Conservation (phyloP, 2,329 filamentous ascomycete species). For the Cercospora nicotianae region DNA sequence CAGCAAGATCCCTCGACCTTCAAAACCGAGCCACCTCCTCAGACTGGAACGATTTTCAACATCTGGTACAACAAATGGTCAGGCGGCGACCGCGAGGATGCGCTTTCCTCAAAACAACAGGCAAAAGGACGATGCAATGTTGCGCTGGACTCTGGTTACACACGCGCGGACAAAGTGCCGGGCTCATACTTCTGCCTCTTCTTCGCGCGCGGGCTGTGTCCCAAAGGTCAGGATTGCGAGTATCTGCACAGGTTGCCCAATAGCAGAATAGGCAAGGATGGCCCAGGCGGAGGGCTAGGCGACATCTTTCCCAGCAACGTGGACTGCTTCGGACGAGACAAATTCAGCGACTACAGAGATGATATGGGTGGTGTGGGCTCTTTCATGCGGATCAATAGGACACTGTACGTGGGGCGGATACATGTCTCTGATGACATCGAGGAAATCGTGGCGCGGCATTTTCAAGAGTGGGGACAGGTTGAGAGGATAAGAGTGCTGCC, state of each 20-base stretch:
- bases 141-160: conserved; percentile 61
- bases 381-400: conserved; percentile 91
- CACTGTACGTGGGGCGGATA: conserved; percentile 89
- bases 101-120: conserved; percentile 77
- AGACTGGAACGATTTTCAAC: conserved; percentile 95
- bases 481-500: conserved; percentile 86
- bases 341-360: conserved; percentile 88
- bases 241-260: conserved; percentile 88
- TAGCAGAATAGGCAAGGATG: conserved; percentile 39
- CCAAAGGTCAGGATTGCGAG: conserved; percentile 88
- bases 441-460: conserved; percentile 90
- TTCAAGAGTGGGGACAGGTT: conserved; percentile 93
- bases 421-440: conserved; percentile 97
- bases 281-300: conserved; percentile 54
- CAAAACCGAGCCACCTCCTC: conserved; percentile 80
- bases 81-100: conserved; percentile 91
- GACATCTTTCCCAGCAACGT: conserved; percentile 92
- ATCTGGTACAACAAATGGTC: conserved; percentile 99
- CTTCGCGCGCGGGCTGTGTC: conserved; percentile 79
- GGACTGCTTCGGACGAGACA: conserved; percentile 93
- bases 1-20: conserved; percentile 86
- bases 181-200: conserved; percentile 89
- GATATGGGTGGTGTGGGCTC: conserved; percentile 97
- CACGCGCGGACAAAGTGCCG: conserved; percentile 50
- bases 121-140: conserved; percentile 87